Evolutionary conservation across 345 rosid species (phyloP).

Genomic region (Eucalyptus regnans): DNA sequence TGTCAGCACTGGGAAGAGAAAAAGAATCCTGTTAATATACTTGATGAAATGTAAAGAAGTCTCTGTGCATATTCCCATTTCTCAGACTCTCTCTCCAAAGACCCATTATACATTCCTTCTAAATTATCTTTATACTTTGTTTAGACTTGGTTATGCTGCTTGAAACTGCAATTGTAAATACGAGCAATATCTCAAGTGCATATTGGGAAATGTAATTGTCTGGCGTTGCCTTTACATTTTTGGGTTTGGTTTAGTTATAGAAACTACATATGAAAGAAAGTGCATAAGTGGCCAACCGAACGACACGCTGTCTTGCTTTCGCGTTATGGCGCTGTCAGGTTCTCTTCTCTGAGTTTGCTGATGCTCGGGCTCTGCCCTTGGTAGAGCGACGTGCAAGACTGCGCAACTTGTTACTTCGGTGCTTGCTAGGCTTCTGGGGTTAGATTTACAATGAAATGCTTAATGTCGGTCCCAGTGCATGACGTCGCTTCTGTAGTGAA

Average conservation of each 20-base stretch:
- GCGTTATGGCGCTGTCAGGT: neutral
- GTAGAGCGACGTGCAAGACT: neutral
- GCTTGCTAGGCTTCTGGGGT: neutral
- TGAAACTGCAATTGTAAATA: neutral
- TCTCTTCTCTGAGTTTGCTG: neutral
- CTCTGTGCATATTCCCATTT: conserved; percentile 23
- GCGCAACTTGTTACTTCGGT: neutral
- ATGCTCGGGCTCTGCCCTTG: neutral
- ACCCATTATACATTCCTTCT: neutral
- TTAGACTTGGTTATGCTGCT: neutral
- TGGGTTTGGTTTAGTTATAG: neutral
- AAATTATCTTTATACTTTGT: neutral
- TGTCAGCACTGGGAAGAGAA: neutral
- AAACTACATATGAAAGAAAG: neutral
- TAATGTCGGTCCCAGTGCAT: neutral
- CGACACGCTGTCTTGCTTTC: neutral
- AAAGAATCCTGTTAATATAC: neutral
- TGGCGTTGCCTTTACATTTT: neutral
- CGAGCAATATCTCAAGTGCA: neutral
- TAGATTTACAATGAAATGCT: neutral
- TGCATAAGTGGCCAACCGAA: neutral
- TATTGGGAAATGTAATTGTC: neutral
- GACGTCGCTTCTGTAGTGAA: neutral
- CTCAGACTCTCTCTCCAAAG: neutral
- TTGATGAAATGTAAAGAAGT: neutral